Evolutionary conservation across 305 asterid species (phyloP), one percentile per base, ranked within the genome.

Genomic region (Coffea humblotiana): DNA sequence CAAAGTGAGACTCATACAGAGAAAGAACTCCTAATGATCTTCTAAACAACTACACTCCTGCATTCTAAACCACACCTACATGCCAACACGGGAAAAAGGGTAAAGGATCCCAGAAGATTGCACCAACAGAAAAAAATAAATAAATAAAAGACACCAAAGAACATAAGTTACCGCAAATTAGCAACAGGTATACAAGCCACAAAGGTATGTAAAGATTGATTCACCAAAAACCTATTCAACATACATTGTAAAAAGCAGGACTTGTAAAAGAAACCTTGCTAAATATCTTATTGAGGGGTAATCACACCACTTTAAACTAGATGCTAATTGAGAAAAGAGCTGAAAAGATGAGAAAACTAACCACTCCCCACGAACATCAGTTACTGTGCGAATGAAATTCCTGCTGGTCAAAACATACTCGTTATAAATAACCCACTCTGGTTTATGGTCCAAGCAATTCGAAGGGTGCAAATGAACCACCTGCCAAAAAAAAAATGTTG

Each of bases 291-390:
- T 11, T 6, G 73, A 71, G 43, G 70, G 43, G 63, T 61, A 49
- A 16, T 54, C 51, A 48, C 52, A n/a, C 12, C 12, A 16, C 49
- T 51, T 54, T 7, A 47, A 61, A 11, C 32, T 13, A 21, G 18
- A 27, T 27, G 64, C 21, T 25, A 35, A n/a, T 64, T 2, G 29
- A 35, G 56, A 52, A 2, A 27, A 18, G 27, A 21, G 27, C 43
- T 40, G 27, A 21, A 75, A 84, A 51, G 48, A 67, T 16, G 40
- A 27, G 40, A 27, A 51, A 58, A 87, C 91, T 85, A 32, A 96
- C 99, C 99, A 96, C 89, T 96, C 99, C 35, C 99, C 98, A 49
- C 97, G 94, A 74, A 94, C 89, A 88, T 92, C 98, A 12, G 98
- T 92, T 43, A 96, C 99, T 23, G 97, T 96, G 18, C 98, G 97